Percentiles rank a stretch among this genome's conserved stretches.
Conservation (phyloP, 177 flowering plant species). For the Vitis hybrid region DNA sequence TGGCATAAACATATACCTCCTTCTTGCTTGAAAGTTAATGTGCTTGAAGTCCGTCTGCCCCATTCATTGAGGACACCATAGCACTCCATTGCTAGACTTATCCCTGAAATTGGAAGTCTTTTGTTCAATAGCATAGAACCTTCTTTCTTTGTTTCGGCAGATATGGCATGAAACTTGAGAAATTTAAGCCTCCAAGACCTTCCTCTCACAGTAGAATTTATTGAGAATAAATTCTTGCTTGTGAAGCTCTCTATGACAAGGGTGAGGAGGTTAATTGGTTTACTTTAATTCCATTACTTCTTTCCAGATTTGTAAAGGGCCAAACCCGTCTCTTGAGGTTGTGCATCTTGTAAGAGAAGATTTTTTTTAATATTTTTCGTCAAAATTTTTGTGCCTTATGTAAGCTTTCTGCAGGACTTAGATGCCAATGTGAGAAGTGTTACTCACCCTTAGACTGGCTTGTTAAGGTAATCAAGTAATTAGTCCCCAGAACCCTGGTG, state of each 20-base stretch:
- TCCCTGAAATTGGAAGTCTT: too few species aligned
- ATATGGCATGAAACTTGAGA: too few species aligned
- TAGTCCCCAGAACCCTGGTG: too few species aligned
- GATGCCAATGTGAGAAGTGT: slow-evolving; percentile 98
- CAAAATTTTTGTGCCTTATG: slow-evolving; percentile 92
- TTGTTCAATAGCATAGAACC: too few species aligned
- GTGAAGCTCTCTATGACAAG: slow-evolving; percentile 96
- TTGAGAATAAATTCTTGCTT: slow-evolving; percentile 37
- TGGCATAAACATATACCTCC: too few species aligned
- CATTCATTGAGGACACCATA: too few species aligned
- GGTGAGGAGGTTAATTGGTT: slow-evolving; percentile 41
- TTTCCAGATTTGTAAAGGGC: background rate
- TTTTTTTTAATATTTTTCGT: slow-evolving; percentile 81
- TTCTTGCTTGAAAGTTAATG: too few species aligned
- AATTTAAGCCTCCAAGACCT: too few species aligned
- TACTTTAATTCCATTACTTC: slow-evolving; percentile 3
- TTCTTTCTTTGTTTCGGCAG: too few species aligned
- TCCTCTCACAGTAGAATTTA: too few species aligned
- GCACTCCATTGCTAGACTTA: too few species aligned
- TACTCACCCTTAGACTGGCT: slow-evolving; percentile 96
- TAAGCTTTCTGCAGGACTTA: slow-evolving; percentile 89
- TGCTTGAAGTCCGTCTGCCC: too few species aligned
- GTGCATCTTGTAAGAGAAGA: slow-evolving; percentile 97
- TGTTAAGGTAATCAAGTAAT: slow-evolving; percentile 61
- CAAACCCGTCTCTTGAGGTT: slow-evolving; percentile 12